Percentiles rank a stretch among this genome's conserved stretches.
Evolutionary conservation across 352 stramenopile genomes (phyloP).

Genomic region (Elongisporangium prolatum): DNA sequence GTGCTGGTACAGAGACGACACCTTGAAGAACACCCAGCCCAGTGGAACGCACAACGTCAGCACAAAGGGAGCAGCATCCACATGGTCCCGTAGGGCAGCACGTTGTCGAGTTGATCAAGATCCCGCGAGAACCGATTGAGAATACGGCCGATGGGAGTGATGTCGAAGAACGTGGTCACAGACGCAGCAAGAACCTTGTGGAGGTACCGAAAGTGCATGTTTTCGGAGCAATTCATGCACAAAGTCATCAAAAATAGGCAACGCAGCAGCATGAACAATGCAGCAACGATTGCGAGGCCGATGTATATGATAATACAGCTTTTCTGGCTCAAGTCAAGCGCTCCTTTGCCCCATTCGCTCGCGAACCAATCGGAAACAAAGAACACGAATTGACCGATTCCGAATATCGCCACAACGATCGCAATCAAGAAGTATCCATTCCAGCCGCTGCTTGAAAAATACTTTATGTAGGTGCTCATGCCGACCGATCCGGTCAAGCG

Average conservation of each 20-base stretch:
- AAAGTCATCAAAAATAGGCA: constrained; percentile 30
- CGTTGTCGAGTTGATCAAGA: constrained; percentile 50
- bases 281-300: constrained; percentile 23
- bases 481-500: constrained; percentile 31
- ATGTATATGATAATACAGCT: constrained; percentile 33
- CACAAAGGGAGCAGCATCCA: constrained; percentile 15
- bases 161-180: constrained; percentile 62
- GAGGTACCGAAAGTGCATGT: constrained; percentile 40
- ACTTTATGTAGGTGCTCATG: constrained; percentile 43
- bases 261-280: constrained; percentile 16
- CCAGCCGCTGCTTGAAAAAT: constrained; percentile 26
- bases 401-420: constrained; percentile 5
- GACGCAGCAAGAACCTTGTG: constrained; percentile 39
- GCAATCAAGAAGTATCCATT: constrained; percentile 14
- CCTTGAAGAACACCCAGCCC: constrained; percentile 28
- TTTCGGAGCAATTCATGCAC: constrained; percentile 27
- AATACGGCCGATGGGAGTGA: constrained; percentile 59
- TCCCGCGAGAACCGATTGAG: constrained; percentile 67
- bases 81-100: constrained; percentile 11
- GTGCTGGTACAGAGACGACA: constrained; percentile 83
- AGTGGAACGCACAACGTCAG: constrained; percentile 37
- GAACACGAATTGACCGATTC: constrained; percentile 8
- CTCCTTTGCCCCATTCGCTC: constrained; percentile 23
- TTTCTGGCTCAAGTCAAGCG: constrained; percentile 24
- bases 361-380: constrained; percentile 25